Evolutionary conservation across 805 yeast genomes (phyloP), one percentile per base, ranked within the genome.

Genomic region (Pichia kluyveri): DNA sequence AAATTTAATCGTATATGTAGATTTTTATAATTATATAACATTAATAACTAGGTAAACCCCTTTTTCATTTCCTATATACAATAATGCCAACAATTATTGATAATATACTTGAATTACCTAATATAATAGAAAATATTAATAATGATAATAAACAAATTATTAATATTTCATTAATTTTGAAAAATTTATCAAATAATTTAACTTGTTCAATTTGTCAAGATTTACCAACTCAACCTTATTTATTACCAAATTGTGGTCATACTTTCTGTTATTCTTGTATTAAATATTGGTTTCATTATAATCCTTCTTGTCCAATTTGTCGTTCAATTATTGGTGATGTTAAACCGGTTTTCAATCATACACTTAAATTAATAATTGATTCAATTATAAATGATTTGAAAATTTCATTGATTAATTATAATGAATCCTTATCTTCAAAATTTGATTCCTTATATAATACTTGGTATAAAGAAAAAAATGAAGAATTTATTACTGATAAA

Each of bases 141-240:
- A 34, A 9, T 15, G 4, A 12, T 14, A 6, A 34, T 34, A 14
- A 34, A 10, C 12, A 9, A 14, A 12, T 14, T 10, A 34, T 34
- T 14, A 15, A 34, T 34, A 34, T 15, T 10, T 14, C 17, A 10
- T 23, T 43, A 19, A 44, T 38, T 14, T 27, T 48, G 15, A 44
- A 38, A 19, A 44, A 44, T 34, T 3, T 48, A 17, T 17, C 47
- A 12, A 38, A 40, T 18, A 42, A 45, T 10, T 12, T 75, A 38
- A 75, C 70, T 51, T 85, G 93, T 59, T 71, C 83, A 8, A 72
- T 85, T 11, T 85, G 93, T 57, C 80, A 82, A 36, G 91, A 84
- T 45, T 64, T 75, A 44, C 79, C 84, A 83, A 74, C 71, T 52
- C 73, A 75, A 2, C 91, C 93, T 2, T 77, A 80, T 56, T 45